Percentiles rank a stretch among this genome's conserved stretches.
Conservation (phyloP, 345 rosid genomes). For the Lepidium africanum region DNA sequence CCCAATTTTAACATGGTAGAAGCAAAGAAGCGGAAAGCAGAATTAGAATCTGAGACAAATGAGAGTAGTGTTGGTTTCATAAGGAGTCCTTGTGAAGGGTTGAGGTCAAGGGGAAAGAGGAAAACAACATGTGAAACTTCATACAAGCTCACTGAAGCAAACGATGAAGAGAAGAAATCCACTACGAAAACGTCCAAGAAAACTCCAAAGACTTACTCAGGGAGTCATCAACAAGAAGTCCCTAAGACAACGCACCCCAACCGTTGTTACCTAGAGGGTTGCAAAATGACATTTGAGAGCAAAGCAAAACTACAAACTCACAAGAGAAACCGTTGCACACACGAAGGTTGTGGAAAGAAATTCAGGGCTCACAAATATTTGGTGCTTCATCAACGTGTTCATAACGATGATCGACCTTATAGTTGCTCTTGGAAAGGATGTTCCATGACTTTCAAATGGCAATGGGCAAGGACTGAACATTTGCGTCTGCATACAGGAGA, state of each 20-base stretch:
- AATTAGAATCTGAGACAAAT: constrained; percentile 37
- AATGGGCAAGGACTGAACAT: constrained; percentile 99
- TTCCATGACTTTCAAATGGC: constrained; percentile 94
- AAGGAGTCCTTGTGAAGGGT: constrained; percentile 95
- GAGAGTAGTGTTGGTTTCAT: constrained; percentile 41
- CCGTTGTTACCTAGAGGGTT: constrained; percentile 78
- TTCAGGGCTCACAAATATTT: constrained; percentile 81
- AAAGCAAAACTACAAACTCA: constrained; percentile 61
- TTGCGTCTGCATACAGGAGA: constrained; percentile 90
- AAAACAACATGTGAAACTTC: constrained; percentile 22
- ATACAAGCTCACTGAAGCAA: constrained; percentile 10
- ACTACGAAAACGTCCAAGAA: constrained; percentile 35
- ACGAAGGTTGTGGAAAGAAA: constrained; percentile 75
- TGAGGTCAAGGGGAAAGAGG: constrained; percentile 69
- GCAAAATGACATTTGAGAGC: constrained; percentile 70
- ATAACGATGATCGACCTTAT: constrained; percentile 79
- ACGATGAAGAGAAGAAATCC: constrained; percentile 28
- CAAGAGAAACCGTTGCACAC: constrained; percentile 68
- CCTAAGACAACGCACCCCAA: constrained; percentile 18
- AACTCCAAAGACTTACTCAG: constrained; percentile 19
- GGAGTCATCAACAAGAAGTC: constrained; percentile 20
- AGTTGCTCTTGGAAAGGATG: constrained; percentile 91
- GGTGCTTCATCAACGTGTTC: constrained; percentile 80
- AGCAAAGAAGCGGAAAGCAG: constrained; percentile 48
- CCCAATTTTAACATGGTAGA: neutral